Conservation (phyloP, 192 early-diverging fungal genomes). For the Linnemannia elongata region DNA sequence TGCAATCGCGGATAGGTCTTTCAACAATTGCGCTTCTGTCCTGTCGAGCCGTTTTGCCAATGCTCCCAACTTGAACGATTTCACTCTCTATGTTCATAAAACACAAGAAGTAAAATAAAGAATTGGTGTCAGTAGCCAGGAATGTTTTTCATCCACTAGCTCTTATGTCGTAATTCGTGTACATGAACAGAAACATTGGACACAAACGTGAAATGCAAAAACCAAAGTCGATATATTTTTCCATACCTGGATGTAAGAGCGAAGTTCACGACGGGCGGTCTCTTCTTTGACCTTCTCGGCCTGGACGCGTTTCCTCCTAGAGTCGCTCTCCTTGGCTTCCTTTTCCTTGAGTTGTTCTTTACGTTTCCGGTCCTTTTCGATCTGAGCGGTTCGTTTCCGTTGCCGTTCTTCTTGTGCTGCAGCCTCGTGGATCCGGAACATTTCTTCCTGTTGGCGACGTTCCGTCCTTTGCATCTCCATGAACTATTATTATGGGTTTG, state of each 20-base stretch:
- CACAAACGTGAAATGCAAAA: background rate
- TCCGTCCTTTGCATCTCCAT: conserved; percentile 52
- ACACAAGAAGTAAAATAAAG: background rate
- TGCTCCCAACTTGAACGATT: conserved; percentile 24
- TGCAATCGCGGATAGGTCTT: conserved; percentile 32
- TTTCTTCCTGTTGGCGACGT: conserved; percentile 53
- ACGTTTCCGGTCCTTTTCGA: conserved; percentile 47
- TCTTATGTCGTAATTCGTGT: background rate
- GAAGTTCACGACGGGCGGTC: conserved; percentile 30
- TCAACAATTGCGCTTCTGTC: conserved; percentile 41
- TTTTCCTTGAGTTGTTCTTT: conserved; percentile 41
- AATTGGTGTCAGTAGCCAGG: background rate
- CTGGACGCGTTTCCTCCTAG: conserved; percentile 19
- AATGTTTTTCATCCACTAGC: too few species aligned
- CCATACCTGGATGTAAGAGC: conserved; percentile 45
- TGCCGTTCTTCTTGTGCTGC: conserved; percentile 40
- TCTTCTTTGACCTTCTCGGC: conserved; percentile 26
- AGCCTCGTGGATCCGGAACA: conserved; percentile 38
- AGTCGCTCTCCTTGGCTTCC: conserved; percentile 33
- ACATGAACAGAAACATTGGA: background rate
- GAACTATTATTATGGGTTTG: conserved; percentile 21
- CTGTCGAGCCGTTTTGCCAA: conserved; percentile 29
- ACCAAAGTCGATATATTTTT: too few species aligned
- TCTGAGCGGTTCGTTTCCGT: conserved; percentile 33
- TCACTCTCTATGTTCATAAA: conserved; percentile 17